Base-by-base conservation (phyloP, 1,139 yeast genomes). In the Pichia sp. region DNA sequence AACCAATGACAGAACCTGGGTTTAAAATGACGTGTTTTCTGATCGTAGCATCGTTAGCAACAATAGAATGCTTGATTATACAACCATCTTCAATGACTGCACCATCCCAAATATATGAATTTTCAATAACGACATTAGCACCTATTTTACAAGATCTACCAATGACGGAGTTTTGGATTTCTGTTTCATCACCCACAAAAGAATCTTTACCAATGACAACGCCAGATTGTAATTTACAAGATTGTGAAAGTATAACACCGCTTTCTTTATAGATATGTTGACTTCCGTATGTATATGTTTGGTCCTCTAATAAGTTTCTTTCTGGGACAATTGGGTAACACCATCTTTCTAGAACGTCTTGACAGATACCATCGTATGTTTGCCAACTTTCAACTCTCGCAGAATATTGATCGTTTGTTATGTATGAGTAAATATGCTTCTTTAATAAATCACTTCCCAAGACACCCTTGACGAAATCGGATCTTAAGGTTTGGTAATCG, bases 371-470 rank as follows among this genome's bases (percentile, higher is more conserved):
- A 63, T 86, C 91, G 64, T 90, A 94, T 1, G 98, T 88, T 59
- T 87, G 89, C 82, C 94, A 84, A 63, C 93, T 85, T 61, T 91
- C 95, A 9, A 90, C 98, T 65, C 99, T 79, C 1, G 96, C 94
- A 20, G 96, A 96, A 63, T 90, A 91, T 51, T 85, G 81, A 46
- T 83, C 83, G 49, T 79, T 79, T 56, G 80, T 72, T 38, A 91
- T 79, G 61, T 89, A 90, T 0, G 96, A 88, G 65, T 93, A 93
- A 37, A 93, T 87, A 50, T 94, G 87, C 64, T 93, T 93, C 56
- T 91, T 93, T 58, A 93, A 72, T 57, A 93, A 76, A 67, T 93
- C 99, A 44, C 95, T 85, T 14, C 95, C 84, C 51, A 94, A 74
- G 28, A 93, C 94, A 45, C 98, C 98, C 58, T 81, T 85, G 28